Conservation (phyloP, 140 eudicot genomes). For the Bidens hawaiensis region DNA sequence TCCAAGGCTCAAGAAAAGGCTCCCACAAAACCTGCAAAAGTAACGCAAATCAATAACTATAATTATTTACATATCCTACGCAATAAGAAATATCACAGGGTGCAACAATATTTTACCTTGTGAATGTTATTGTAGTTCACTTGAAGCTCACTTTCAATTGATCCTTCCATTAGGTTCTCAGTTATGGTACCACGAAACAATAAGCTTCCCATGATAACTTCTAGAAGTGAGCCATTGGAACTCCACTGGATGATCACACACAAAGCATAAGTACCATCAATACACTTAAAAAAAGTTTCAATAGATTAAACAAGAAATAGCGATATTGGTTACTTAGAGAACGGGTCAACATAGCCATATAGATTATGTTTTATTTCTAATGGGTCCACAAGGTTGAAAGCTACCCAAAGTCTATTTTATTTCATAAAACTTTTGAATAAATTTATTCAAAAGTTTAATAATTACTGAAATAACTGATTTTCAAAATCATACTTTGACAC, state of each 20-base stretch:
- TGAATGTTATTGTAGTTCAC: constrained; percentile 90
- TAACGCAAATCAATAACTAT: constrained; percentile 2
- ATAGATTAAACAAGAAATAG: neutral
- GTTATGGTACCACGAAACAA: constrained; percentile 29
- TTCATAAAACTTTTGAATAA: constrained; percentile 7
- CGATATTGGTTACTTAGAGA: neutral
- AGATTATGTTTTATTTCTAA: constrained; percentile 9
- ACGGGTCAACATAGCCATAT: neutral
- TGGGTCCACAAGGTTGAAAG: neutral
- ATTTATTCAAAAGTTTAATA: neutral
- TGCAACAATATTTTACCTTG: constrained; percentile 45
- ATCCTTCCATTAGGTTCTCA: constrained; percentile 42
- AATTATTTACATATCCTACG: neutral
- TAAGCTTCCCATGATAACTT: constrained; percentile 53
- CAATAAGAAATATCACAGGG: neutral
- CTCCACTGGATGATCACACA: constrained; percentile 47
- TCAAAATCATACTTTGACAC: neutral
- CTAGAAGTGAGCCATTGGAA: constrained; percentile 83
- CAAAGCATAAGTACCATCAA: constrained; percentile 7
- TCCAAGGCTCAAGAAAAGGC: constrained; percentile 95
- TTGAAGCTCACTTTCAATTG: constrained; percentile 61
- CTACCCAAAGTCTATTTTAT: neutral
- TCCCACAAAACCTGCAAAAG: constrained; percentile 86
- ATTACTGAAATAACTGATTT: neutral
- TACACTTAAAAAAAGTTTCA: neutral